Evolutionary conservation across 495 filamentous ascomycete genomes (phyloP), one percentile per base, ranked within the genome.

Genomic region (Xylaria bambusicola): DNA sequence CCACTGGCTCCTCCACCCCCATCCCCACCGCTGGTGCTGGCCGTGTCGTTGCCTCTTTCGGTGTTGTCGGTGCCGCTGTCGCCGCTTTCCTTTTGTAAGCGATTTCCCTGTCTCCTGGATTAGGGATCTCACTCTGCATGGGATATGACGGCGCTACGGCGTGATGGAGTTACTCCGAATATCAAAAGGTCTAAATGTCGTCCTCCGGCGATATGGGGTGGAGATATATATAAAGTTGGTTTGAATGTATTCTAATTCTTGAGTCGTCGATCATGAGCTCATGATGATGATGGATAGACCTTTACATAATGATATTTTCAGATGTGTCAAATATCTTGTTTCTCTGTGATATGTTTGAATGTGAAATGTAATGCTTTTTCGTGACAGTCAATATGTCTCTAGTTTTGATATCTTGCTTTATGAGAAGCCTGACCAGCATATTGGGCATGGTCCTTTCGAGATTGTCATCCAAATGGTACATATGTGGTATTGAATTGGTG

Each of bases 251-350:
- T 60, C 44, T 54, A 48, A 48, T 54, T 54, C 41, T 54, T 33
- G 51, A 49, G 41, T 48, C 50, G 50, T 54, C 58, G 45, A 56
- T 54, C 58, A 61, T 61, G 58, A 54, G 50, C 21, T 33, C 41
- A 61, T 54, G 48, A 54, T 52, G 50, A 56, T 54, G 58, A 54
- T 61, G 35, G 51, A 54, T 54, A 56, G 52, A 61, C 51, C 52
- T 56, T 54, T 56, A 42, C 46, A 27, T 55, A 61, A 49, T 48
- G 58, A 61, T 61, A 48, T 61, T 26, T 49, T 21, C 2, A 40
- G 46, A 52, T 52, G 49, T 52, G 29, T 48, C 42, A 18, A 21
- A 3, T 1, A 1, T 4, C 3, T 4, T 23, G n/a, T 29, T 3
- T 6, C 6, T 12, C 38, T 23, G n/a, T 10, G 0, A 3, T 0